Evolutionary conservation across 2,329 filamentous ascomycete species (phyloP).

Genomic region (Chalaropsis thielavioides): DNA sequence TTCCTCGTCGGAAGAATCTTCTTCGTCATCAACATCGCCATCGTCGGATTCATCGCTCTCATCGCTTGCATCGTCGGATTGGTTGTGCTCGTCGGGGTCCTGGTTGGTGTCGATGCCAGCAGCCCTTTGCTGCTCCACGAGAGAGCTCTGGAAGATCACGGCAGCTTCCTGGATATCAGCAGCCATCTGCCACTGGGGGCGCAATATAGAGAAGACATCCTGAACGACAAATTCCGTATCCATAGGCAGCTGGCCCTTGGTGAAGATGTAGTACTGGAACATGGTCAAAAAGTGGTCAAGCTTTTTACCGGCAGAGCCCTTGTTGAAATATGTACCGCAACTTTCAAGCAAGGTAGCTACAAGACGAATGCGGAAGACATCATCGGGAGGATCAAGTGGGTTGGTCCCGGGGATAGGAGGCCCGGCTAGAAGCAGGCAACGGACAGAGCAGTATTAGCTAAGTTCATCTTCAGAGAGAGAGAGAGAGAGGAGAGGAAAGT

Average conservation of each 20-base stretch:
- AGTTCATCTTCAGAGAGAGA: background rate
- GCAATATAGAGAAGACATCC: slow-evolving; percentile 70
- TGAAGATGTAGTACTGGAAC: slow-evolving; percentile 90
- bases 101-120: slow-evolving; percentile 52
- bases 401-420: slow-evolving; percentile 69
- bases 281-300: slow-evolving; percentile 95
- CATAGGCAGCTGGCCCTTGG: slow-evolving; percentile 82
- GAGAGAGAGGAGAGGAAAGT: background rate
- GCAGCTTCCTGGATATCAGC: slow-evolving; percentile 69
- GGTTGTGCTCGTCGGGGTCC: slow-evolving; percentile 66
- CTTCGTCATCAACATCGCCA: slow-evolving; percentile 42
- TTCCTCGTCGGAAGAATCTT: slow-evolving; percentile 40
- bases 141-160: slow-evolving; percentile 71
- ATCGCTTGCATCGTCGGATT: slow-evolving; percentile 62
- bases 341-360: slow-evolving; percentile 84
- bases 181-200: slow-evolving; percentile 86
- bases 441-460: slow-evolving; percentile 8
- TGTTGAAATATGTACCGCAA: slow-evolving; percentile 90
- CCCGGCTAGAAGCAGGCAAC: slow-evolving; percentile 38
- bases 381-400: slow-evolving; percentile 72
- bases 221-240: slow-evolving; percentile 95
- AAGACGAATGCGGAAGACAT: slow-evolving; percentile 89
- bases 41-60: slow-evolving; percentile 48
- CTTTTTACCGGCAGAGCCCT: slow-evolving; percentile 88
- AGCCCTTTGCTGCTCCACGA: slow-evolving; percentile 76